Evolutionary conservation across 169 alveolate genomes (phyloP).

Genomic region (Plasmodium inui): DNA sequence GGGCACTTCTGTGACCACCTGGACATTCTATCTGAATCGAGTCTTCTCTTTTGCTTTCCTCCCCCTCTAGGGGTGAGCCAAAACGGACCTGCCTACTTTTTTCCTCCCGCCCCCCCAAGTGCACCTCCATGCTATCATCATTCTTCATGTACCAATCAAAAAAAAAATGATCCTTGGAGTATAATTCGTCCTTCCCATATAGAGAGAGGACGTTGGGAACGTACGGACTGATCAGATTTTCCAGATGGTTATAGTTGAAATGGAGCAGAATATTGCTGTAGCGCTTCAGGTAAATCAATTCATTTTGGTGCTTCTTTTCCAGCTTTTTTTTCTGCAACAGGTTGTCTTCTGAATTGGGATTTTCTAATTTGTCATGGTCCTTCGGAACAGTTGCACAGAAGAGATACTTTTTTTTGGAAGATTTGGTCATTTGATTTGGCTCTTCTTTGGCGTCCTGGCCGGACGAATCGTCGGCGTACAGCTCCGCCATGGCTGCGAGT

Average conservation of each 20-base stretch:
- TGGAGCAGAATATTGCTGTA: conserved; percentile 28
- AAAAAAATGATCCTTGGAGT: conserved; percentile 22
- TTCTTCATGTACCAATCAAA: neutral
- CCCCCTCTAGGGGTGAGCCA: neutral
- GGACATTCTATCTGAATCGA: neutral
- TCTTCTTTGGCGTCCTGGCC: neutral
- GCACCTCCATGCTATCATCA: neutral
- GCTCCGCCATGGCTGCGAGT: neutral
- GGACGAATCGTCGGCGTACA: neutral
- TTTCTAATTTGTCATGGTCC: neutral
- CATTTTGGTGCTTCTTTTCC: conserved; percentile 22
- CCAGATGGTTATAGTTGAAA: conserved; percentile 58
- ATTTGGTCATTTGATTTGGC: neutral
- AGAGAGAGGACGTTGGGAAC: conserved; percentile 47
- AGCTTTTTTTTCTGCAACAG: neutral
- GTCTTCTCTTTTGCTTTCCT: neutral
- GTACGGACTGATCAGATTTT: conserved; percentile 38
- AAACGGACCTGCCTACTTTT: neutral
- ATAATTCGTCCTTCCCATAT: conserved; percentile 18
- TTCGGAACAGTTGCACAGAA: neutral
- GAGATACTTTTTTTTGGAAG: neutral
- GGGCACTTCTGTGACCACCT: neutral
- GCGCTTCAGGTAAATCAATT: conserved; percentile 41
- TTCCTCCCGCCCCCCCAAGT: neutral
- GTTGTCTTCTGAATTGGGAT: neutral